Conservation (phyloP, 192 early-diverging fungal genomes). For the Linnemannia hyalina region DNA sequence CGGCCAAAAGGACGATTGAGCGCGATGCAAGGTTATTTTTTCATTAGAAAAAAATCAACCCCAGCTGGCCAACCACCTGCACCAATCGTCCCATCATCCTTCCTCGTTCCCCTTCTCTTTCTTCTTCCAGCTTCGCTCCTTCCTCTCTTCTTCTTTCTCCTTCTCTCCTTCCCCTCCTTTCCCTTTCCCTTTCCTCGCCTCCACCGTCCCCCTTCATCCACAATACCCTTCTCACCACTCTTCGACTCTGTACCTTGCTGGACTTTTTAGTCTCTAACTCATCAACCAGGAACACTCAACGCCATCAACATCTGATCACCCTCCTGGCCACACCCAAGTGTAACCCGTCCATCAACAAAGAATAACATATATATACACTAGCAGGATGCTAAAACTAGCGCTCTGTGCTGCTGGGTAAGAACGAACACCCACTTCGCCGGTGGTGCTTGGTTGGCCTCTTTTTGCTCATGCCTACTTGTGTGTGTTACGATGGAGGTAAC, state of each 20-base stretch:
- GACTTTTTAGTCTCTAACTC: not conserved
- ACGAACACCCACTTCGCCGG: not conserved
- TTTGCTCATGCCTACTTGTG: not conserved
- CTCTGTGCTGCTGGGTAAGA: slow-evolving; percentile 51
- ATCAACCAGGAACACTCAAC: not conserved
- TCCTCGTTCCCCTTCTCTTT: not conserved
- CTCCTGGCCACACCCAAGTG: not conserved
- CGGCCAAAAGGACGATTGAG: not conserved
- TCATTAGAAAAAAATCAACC: not conserved
- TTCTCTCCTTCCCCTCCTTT: not conserved
- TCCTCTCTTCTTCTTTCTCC: not conserved
- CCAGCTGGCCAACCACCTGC: not conserved
- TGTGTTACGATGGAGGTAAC: not conserved
- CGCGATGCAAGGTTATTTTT: not conserved
- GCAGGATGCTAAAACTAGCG: slow-evolving; percentile 47
- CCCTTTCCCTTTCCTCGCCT: not conserved
- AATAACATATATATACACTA: not conserved
- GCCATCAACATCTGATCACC: not conserved
- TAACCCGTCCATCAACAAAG: not conserved
- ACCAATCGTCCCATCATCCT: not conserved
- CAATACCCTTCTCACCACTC: not conserved
- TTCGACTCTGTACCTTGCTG: not conserved
- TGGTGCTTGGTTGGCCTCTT: not conserved
- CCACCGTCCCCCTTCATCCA: too few relatives aligned
- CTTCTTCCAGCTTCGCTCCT: not conserved